Conservation (phyloP, 108 stramenopile species). For the Seminavis robusta region DNA sequence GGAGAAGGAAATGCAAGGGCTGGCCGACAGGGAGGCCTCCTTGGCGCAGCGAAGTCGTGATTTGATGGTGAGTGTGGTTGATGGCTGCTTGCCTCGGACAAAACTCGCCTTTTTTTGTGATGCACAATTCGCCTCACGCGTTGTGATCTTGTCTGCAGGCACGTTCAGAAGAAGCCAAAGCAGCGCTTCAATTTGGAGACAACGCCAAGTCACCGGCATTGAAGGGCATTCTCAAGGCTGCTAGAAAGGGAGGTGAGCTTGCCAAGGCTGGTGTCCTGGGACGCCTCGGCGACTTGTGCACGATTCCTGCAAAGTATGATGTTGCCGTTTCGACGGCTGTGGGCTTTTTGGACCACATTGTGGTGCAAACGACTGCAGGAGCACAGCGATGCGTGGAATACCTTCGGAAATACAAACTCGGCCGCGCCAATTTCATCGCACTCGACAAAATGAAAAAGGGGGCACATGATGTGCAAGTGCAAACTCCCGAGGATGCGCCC, state of each 20-base stretch:
- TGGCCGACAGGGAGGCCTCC: slow-evolving; percentile 43
- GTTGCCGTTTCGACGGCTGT: slow-evolving; percentile 97
- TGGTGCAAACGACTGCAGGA: slow-evolving; percentile 95
- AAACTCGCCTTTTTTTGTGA: background rate
- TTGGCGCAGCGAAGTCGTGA: slow-evolving; percentile 49
- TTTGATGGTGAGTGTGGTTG: slow-evolving; percentile 50
- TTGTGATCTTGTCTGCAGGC: slow-evolving; percentile 30
- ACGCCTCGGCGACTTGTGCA: slow-evolving; percentile 95
- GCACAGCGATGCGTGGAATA: slow-evolving; percentile 90
- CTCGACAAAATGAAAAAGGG: slow-evolving; percentile 94
- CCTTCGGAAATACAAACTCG: slow-evolving; percentile 86
- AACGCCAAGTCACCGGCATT: slow-evolving; percentile 58
- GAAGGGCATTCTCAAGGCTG: slow-evolving; percentile 80
- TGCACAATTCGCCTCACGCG: background rate
- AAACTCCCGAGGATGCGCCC: slow-evolving; percentile 85
- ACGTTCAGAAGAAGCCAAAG: slow-evolving; percentile 73
- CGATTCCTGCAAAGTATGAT: slow-evolving; percentile 90
- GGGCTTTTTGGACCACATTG: slow-evolving; percentile 90
- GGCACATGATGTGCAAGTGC: slow-evolving; percentile 76
- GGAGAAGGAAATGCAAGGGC: slow-evolving; percentile 49
- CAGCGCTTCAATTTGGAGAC: slow-evolving; percentile 57
- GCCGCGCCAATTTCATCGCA: slow-evolving; percentile 95
- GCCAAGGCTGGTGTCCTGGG: slow-evolving; percentile 85
- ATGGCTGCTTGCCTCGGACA: background rate
- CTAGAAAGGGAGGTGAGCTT: slow-evolving; percentile 79